A percentile compares a stretch with the other conserved stretches of the same genome.
Conservation (phyloP, 164 flowering plant species). For the Annona cherimola region DNA sequence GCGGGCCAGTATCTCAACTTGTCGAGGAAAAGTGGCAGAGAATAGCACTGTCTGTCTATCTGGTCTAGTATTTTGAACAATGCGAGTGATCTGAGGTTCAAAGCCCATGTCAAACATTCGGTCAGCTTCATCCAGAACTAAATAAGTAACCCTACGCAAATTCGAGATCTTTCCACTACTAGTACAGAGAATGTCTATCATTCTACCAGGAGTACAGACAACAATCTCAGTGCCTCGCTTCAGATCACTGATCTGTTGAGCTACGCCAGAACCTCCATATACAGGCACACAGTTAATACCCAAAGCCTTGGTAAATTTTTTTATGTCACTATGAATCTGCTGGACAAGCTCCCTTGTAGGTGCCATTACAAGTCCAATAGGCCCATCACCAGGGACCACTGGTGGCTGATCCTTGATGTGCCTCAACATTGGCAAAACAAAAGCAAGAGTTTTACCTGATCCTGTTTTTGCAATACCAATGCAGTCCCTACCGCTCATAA, state of each 20-base stretch:
- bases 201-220: constrained; percentile 97
- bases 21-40: constrained; percentile 98
- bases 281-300: constrained; percentile 86
- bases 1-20: constrained; percentile 87
- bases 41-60: constrained; percentile 94
- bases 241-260: constrained; percentile 93
- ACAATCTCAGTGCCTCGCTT: constrained; percentile 94
- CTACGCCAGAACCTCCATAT: constrained; percentile 98
- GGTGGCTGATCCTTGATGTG: constrained; percentile 98
- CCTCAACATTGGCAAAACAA: constrained; percentile 96
- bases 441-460: constrained; percentile 92
- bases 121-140: constrained; percentile 98
- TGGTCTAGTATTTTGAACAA: constrained; percentile 88
- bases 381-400: constrained; percentile 86
- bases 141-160: constrained; percentile 78
- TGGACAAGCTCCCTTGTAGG: constrained; percentile 98
- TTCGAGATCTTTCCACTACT: constrained; percentile 91
- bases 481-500: constrained; percentile 98
- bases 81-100: constrained; percentile 94
- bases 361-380: constrained; percentile 94
- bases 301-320: constrained; percentile 71
- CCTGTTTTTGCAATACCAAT: constrained; percentile 97
- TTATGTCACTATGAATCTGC: constrained; percentile 89
- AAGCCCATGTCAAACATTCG: constrained; percentile 99
- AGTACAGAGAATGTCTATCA: constrained; percentile 95